These are phyloP conservation scores for Cinnamomum micranthum DNA, from an alignment of 164 flowering plant genomes.

Conservation along the genomic window DNA sequence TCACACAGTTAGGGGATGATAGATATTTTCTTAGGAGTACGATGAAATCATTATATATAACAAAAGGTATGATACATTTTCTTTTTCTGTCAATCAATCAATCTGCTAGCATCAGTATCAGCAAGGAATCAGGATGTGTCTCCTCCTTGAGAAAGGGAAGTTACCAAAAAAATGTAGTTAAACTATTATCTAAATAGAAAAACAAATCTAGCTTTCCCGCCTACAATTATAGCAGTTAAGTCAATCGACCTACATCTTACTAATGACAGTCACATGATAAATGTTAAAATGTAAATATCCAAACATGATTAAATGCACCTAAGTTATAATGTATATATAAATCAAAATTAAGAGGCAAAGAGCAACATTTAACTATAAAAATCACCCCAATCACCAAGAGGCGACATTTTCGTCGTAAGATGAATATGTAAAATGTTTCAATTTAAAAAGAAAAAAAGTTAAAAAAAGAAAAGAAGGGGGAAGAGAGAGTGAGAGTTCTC, in stretches of 20 bases:
- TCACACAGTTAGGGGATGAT: neutral
- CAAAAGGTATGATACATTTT: too few species aligned
- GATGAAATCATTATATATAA: neutral
- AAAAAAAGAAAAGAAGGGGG: too few species aligned
- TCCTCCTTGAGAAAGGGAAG: too few species aligned
- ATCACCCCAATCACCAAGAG: neutral
- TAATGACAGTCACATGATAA: neutral
- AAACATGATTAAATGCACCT: neutral
- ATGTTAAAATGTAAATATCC: too few species aligned
- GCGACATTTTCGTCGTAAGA: neutral
- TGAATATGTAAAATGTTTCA: neutral
- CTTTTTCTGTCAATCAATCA: neutral
- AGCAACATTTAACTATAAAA: neutral
- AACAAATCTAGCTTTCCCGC: too few species aligned
- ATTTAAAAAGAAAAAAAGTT: too few species aligned
- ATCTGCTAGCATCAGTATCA: too few species aligned
- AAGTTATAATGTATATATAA: neutral
- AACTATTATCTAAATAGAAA: too few species aligned
- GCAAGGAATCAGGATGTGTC: too few species aligned
- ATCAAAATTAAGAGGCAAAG: neutral
- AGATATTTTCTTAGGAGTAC: neutral
- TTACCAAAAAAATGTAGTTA: too few species aligned
- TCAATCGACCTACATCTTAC: neutral
- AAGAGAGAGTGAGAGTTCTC: conserved; percentile 28
- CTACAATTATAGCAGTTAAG: neutral